Conservation (phyloP, 176 grass and related monocot species). For the Aegilops sharonensis region DNA sequence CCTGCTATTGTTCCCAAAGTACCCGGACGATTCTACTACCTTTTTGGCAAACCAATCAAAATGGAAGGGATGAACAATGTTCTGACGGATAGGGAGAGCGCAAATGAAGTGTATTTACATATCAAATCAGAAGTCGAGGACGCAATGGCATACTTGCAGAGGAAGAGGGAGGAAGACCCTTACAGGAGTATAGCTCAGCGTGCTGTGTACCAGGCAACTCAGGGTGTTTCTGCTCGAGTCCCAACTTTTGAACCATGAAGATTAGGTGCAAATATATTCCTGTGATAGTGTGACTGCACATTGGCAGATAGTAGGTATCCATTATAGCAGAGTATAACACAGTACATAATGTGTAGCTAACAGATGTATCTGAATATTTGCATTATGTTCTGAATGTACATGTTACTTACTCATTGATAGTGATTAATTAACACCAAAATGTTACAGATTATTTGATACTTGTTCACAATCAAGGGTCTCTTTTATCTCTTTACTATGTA, state of each 20-base stretch:
- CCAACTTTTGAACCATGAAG: slow-evolving; percentile 88
- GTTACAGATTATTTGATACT: neutral
- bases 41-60: slow-evolving; percentile 81
- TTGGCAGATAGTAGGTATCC: slow-evolving; percentile 2
- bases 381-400: neutral
- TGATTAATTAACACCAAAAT: neutral
- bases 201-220: slow-evolving; percentile 64
- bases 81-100: slow-evolving; percentile 62
- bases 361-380: slow-evolving; percentile 1
- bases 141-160: slow-evolving; percentile 68
- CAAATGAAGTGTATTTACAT: slow-evolving; percentile 54
- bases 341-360: slow-evolving; percentile 5
- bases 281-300: neutral
- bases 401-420: neutral
- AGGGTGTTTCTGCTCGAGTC: slow-evolving; percentile 53
- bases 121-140: slow-evolving; percentile 80
- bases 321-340: slow-evolving; percentile 22
- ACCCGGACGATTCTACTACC: slow-evolving; percentile 86
- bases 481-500: neutral
- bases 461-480: neutral
- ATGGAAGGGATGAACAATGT: slow-evolving; percentile 56
- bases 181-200: slow-evolving; percentile 74
- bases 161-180: slow-evolving; percentile 87
- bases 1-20: slow-evolving; percentile 78
- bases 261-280: slow-evolving; percentile 15